These are phyloP conservation scores for Suillus plorans DNA, from an alignment of 768 basidiomycete genomes.

Conservation along the genomic window DNA sequence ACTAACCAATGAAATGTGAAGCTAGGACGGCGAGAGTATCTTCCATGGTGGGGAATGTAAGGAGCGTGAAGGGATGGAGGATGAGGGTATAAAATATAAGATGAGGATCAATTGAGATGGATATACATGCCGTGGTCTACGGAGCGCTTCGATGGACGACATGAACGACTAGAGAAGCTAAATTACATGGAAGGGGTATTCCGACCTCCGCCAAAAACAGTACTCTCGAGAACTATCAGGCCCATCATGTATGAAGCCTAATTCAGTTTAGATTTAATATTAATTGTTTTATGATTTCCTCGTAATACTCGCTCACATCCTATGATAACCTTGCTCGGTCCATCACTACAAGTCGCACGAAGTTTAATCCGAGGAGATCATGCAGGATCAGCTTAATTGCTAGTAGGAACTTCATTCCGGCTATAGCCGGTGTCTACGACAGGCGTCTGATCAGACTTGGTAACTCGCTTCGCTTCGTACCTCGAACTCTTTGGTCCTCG, in stretches of 20 bases:
- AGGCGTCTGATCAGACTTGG: background rate
- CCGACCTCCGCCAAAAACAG: background rate
- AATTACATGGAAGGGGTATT: slow-evolving; percentile 2
- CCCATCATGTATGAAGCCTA: background rate
- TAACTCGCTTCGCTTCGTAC: background rate
- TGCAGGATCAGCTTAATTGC: no score
- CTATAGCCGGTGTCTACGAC: background rate
- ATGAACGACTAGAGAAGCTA: slow-evolving; percentile 26
- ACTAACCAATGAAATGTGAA: slow-evolving; percentile 28
- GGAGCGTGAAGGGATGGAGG: background rate
- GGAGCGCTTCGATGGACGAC: slow-evolving; percentile 30
- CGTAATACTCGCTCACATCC: no score
- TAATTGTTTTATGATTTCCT: background rate
- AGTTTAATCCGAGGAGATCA: background rate
- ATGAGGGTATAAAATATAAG: slow-evolving; percentile 4
- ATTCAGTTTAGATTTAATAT: background rate
- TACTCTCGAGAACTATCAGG: no score
- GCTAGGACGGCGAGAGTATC: slow-evolving; percentile 21
- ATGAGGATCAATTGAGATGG: slow-evolving; percentile 13
- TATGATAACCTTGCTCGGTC: background rate
- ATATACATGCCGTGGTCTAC: slow-evolving; percentile 27
- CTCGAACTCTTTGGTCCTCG: no score
- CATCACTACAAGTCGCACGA: background rate
- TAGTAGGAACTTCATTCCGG: background rate
- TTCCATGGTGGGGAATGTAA: slow-evolving; percentile 15